Evolutionary conservation across 1,139 yeast species (phyloP).

Genomic region (Wickerhamiella infanticola): DNA sequence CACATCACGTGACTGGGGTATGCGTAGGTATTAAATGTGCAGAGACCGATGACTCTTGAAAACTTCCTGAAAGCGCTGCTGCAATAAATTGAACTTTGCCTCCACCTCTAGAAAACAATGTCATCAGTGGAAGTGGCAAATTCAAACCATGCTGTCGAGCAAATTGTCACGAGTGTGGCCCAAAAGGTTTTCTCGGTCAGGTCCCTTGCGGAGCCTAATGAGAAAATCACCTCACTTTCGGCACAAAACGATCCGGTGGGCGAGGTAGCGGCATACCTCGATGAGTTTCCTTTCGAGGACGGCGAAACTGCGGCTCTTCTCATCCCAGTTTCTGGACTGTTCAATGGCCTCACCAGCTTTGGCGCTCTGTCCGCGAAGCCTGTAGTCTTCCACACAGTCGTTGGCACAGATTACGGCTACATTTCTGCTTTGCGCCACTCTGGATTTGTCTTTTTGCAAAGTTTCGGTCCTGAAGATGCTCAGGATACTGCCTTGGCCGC

Average conservation of each 20-base stretch:
- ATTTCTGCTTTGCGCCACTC: constrained; percentile 60
- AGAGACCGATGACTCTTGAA: neutral
- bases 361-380: constrained; percentile 7
- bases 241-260: constrained; percentile 10
- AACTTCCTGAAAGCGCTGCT: too few species aligned
- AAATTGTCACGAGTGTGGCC: neutral
- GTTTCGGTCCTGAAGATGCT: constrained; percentile 42
- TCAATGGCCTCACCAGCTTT: constrained; percentile 13
- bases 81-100: too few species aligned
- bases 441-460: constrained; percentile 46
- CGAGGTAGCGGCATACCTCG: constrained; percentile 7
- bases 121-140: neutral
- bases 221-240: neutral
- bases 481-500: constrained; percentile 40
- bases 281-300: neutral
- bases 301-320: constrained; percentile 9
- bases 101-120: neutral
- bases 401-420: constrained; percentile 38
- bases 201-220: neutral
- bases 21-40: neutral
- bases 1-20: neutral
- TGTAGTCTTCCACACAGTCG: constrained; percentile 13
- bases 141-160: neutral
- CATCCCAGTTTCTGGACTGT: constrained; percentile 10
- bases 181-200: neutral